These are phyloP conservation scores for Melampsora larici-populina DNA, from an alignment of 1,284 basidiomycete species.

Conservation along the genomic window DNA sequence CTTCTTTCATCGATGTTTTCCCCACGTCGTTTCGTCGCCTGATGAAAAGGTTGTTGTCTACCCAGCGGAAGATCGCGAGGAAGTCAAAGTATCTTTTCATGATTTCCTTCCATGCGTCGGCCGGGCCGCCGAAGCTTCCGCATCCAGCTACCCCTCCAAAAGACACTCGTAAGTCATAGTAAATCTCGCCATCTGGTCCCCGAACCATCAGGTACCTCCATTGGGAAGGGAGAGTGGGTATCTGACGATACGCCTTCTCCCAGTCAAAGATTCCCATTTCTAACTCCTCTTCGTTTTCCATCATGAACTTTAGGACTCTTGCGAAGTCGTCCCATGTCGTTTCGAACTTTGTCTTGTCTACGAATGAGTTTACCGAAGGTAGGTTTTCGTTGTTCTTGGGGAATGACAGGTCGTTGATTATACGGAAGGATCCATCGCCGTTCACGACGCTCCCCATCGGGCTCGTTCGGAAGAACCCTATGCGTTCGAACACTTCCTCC, in stretches of 20 bases:
- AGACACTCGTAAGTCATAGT: background rate
- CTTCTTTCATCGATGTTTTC: too few relatives aligned
- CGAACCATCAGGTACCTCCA: background rate
- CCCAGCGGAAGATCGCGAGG: background rate
- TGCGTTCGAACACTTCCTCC: background rate
- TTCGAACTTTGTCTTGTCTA: background rate
- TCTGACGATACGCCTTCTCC: too few relatives aligned
- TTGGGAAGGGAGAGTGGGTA: background rate
- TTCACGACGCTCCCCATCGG: background rate
- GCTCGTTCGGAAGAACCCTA: constrained; percentile 12
- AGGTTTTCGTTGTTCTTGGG: background rate
- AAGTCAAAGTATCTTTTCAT: background rate
- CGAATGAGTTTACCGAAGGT: constrained; percentile 7
- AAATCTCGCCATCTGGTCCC: background rate
- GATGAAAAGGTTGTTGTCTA: too few relatives aligned
- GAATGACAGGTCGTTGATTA: background rate
- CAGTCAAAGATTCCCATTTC: too few relatives aligned
- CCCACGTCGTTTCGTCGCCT: too few relatives aligned
- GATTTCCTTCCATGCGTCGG: background rate
- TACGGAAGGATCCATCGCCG: background rate
- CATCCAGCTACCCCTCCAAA: constrained; percentile 19
- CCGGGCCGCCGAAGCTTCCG: background rate
- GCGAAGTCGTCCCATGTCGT: too few relatives aligned
- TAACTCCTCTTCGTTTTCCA: too few relatives aligned
- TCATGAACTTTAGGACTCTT: too few relatives aligned